These are phyloP conservation scores for Corymbia maculata DNA, from an alignment of 345 rosid species.

Conservation along the genomic window DNA sequence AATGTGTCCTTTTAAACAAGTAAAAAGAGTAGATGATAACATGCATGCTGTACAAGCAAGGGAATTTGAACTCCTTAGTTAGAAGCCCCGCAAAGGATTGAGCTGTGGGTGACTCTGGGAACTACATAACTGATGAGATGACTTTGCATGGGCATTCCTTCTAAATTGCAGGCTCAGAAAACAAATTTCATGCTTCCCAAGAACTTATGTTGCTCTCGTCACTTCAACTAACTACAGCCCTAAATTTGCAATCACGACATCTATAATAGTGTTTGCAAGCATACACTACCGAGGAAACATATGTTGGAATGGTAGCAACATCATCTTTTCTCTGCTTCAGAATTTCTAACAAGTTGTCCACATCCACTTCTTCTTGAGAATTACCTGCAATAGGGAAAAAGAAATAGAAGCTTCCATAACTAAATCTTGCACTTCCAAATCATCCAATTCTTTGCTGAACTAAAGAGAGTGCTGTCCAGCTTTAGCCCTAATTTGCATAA, in stretches of 20 bases:
- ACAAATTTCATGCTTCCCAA: not conserved
- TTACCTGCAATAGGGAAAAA: conserved; percentile 7
- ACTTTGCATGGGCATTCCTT: not conserved
- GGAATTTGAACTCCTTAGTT: not conserved
- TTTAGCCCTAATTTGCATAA: not conserved
- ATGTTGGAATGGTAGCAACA: conserved; percentile 32
- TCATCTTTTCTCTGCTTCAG: conserved; percentile 41
- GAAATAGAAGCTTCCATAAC: not conserved
- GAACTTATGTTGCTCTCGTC: not conserved
- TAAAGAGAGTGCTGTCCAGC: not conserved
- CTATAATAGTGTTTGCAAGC: not conserved
- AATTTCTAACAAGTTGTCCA: conserved; percentile 40
- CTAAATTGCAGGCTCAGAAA: not conserved
- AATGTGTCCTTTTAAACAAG: not conserved
- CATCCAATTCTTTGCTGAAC: not conserved
- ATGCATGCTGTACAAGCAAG: not conserved
- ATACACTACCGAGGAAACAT: conserved; percentile 44
- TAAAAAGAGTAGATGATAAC: not conserved
- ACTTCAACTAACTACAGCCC: not conserved
- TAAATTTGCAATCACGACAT: not conserved
- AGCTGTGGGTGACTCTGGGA: not conserved
- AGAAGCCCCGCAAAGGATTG: not conserved
- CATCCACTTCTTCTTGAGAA: conserved; percentile 45
- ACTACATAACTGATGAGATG: not conserved
- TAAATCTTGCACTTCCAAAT: not conserved